Evolutionary conservation across 352 stramenopile species (phyloP), one percentile per base, ranked within the genome.

Genomic region (Pythium vanterpoolii): DNA sequence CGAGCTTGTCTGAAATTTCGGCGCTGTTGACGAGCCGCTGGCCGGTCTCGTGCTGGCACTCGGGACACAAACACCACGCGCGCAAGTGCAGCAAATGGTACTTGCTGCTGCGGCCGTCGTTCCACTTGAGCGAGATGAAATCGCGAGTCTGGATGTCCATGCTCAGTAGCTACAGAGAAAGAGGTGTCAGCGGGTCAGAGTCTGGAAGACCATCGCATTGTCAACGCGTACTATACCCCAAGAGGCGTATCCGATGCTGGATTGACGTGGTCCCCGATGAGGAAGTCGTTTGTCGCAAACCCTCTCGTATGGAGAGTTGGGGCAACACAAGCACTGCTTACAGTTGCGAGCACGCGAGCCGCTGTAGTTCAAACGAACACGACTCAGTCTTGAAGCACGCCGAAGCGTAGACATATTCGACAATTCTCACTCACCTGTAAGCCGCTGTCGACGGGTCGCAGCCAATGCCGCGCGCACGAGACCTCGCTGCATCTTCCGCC

Each of bases 21-120:
- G 79, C 69, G 57, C 69, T 71, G 60, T 92, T 95, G n/a, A 93
- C 67, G 26, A 92, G 75, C n/a, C 85, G 69, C 60, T 95, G 85
- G 43, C 85, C 85, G 18, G 83, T 92, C 51, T 75, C 66, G 51
- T 93, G 83, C 55, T 87, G 76, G 56, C 85, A 95, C 52, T 76
- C 47, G 0, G 77, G 56, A 33, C 85, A 95, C 51, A 71, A 58
- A 34, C 85, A 95, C 83, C 85, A 95, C 48, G 85, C 71, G 44
- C 85, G 83, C 48, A 95, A 52, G 55, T 95, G 85, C 40, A 89
- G 54, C 33, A 90, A 58, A 36, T 95, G 81, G 57, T 86, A 92
- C 44, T 79, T 84, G 52, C 81, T 90, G 21, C 62, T 63, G 31
- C 72, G 76, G 14, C 77, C 85, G 42, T 95, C 82, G 51, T 78